A percentile compares a stretch with the other conserved stretches of the same genome.
Evolutionary conservation across 208 protist genomes (phyloP).

Genomic region (Crithidia expoeki): DNA sequence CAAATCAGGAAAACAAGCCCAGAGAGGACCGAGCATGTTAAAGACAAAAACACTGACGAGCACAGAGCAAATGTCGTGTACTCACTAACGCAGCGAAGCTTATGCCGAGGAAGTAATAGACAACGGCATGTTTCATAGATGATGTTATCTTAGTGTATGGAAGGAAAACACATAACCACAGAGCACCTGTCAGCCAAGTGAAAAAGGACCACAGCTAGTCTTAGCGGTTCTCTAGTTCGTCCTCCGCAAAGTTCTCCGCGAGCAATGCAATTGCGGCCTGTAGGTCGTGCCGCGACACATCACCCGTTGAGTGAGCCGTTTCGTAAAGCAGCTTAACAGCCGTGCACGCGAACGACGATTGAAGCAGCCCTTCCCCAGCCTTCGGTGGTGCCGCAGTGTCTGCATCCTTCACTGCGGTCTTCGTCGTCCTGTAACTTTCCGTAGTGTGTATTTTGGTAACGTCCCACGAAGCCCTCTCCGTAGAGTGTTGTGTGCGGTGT

Average conservation of each 20-base stretch:
- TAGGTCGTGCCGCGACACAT: conserved; percentile 50
- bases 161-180: background rate
- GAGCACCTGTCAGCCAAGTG: background rate
- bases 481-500: background rate
- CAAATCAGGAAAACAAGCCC: background rate
- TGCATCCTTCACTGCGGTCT: background rate
- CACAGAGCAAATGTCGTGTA: too few species aligned
- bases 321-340: conserved; percentile 62
- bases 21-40: too few species aligned
- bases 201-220: background rate
- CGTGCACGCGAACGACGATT: conserved; percentile 36
- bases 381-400: background rate
- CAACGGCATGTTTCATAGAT: too few species aligned
- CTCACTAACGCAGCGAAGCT: too few species aligned
- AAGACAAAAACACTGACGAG: too few species aligned
- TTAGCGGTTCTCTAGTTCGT: background rate
- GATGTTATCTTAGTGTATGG: background rate
- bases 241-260: conserved; percentile 39
- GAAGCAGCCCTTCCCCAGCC: background rate
- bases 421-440: background rate
- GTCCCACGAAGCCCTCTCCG: background rate
- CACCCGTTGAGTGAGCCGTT: conserved; percentile 25
- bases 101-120: background rate
- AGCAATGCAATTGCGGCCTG: conserved; percentile 45
- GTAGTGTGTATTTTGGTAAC: too few species aligned